Base-by-base conservation (phyloP, 345 rosid species). In the Sonneratia caseolaris region DNA sequence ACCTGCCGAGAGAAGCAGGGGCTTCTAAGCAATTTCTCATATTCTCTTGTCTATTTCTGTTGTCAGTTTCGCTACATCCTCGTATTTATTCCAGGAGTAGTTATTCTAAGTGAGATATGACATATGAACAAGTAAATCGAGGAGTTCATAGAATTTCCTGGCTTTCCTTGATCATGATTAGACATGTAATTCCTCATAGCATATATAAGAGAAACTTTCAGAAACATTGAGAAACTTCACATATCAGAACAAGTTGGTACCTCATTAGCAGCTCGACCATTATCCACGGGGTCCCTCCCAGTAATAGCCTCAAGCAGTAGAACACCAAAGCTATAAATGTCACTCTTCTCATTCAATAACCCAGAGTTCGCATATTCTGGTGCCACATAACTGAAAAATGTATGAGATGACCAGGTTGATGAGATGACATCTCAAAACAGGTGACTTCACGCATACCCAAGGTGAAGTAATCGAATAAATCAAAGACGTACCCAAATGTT, bases 221-320 rank as follows among this genome's bases (percentile, higher is more conserved):
- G n/a, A 18, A 18, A 51, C 57, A 51, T 57, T 35, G 16, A 57
- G 7, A 27, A 24, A 9, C 3, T 22, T 61, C 37, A 0, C 13
- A 32, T 24, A 32, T 62, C 18, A 15, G 27, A 35, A 62, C 49
- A 68, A 68, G 43, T 35, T 16, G 43, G 24, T 72, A 89, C 98
- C 97, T 94, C 97, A 66, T 84, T 84, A 75, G 93, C 88, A 68
- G 98, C 96, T 71, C 97, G 86, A 8, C 86, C 88, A 78, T 94
- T 87, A 83, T 94, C 98, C 68, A 94, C 97, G 1, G 97, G 98
- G 74, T 94, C 97, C 70, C 97, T 82, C 69, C 98, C 98, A n/a
- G 95, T 91, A 65, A 94, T 79, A 70, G 85, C 90, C 90, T 94
- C 97, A 37, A 94, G 90, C 73, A 94, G 86, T 75, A 91, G 86